Base-by-base conservation (phyloP, 768 basidiomycete species). In the Boletus tylopilopsis region DNA sequence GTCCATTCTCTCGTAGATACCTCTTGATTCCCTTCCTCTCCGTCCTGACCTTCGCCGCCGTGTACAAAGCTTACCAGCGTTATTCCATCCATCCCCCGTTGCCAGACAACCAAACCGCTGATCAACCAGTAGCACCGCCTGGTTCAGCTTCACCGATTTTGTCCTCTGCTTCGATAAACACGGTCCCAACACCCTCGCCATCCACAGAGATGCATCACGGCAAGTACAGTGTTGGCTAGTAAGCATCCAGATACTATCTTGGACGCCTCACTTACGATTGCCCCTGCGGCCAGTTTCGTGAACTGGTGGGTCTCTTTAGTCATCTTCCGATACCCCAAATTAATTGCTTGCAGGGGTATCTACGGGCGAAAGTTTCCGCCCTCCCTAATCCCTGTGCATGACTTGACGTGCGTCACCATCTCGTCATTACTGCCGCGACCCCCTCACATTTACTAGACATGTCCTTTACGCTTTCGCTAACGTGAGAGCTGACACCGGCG, bases 381-480 rank as follows among this genome's bases (percentile, higher is more conserved):
- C 1, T 84, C 85, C 4, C 64, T 80, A 42, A 92, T 97, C 53
- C 96, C 94, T 11, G 79, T 69, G 3, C 68, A 88, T 18, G 85
- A 94, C 64, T 79, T 99, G 58, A 97, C 95, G 88, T 90, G 69
- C 55, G 84, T 72, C 30, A 49, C 16, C 6, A 37, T 45, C 24
- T 10, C 18, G 13, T 36, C 43, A 27, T 24, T 37, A 37, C 16
- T 55, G 13, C 27, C 36, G 18, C 35, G 22, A 35, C 40, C 12
- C 45, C 55, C 42, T 62, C 38, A 41, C 37, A 50, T 34, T 29
- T 24, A 42, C 21, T 55, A 90, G 87, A 22, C 94, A 95, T 67
- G 82, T 95, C 58, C 81, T 94, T 30, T 93, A 94, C 63, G 90
- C 94, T 2, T 98, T 98, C 59, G 96, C 91, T 18, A 90, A 98